phyloP scores from a whole-genome alignment of 2,329 filamentous ascomycete genomes.

The Phaeoacremonium minimum region DNA sequence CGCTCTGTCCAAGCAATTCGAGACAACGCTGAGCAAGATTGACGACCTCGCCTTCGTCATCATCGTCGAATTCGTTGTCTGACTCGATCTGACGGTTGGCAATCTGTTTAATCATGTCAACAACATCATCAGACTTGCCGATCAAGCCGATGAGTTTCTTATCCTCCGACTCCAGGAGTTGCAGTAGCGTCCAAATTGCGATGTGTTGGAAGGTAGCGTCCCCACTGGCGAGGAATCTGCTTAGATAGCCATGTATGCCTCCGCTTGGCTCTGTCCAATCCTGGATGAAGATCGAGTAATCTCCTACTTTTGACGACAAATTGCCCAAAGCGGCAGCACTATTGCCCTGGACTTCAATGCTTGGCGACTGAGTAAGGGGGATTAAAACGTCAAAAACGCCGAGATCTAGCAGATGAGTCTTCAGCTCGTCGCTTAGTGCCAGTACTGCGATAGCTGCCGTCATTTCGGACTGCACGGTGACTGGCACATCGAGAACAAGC shows the following conservation, averaged over 20 bases:
- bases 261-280: constrained; percentile 91
- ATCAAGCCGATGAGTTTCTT: constrained; percentile 84
- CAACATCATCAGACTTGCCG: constrained; percentile 83
- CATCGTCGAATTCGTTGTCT: constrained; percentile 80
- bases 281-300: constrained; percentile 93
- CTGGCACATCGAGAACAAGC: constrained; percentile 84
- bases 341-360: constrained; percentile 97
- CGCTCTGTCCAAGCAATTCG: constrained; percentile 74
- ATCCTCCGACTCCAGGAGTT: constrained; percentile 93
- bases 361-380: constrained; percentile 88
- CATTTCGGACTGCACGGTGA: constrained; percentile 98
- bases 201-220: constrained; percentile 99
- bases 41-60: constrained; percentile 90
- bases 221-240: constrained; percentile 86
- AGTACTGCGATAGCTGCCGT: constrained; percentile 98
- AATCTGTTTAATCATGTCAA: constrained; percentile 87
- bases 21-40: constrained; percentile 85
- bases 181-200: constrained; percentile 94
- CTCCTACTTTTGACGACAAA: constrained; percentile 93
- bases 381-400: constrained; percentile 97
- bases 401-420: constrained; percentile 82
- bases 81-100: constrained; percentile 85
- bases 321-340: constrained; percentile 95
- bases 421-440: constrained; percentile 91
- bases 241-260: constrained; percentile 92